Conservation (phyloP, 2,329 filamentous ascomycete species). For the Zasmidium angulare region DNA sequence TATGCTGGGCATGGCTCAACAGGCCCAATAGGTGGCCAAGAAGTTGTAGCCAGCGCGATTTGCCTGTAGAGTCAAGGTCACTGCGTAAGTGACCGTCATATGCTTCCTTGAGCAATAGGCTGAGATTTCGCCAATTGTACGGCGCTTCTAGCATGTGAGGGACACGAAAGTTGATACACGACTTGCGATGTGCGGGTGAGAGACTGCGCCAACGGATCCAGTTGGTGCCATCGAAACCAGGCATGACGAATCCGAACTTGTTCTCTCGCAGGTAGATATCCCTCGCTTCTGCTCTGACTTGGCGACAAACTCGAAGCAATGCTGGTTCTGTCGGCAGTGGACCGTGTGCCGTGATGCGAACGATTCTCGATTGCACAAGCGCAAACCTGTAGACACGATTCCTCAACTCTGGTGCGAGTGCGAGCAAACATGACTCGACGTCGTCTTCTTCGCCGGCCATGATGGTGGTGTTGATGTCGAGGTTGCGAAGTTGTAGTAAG, state of each 20-base stretch:
- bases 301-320: neutral
- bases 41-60: too few relatives aligned
- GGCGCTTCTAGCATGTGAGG: neutral
- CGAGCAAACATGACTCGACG: neutral
- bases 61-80: too few relatives aligned
- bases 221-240: neutral
- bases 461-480: too few relatives aligned
- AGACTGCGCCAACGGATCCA: neutral
- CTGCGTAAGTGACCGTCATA: too few relatives aligned
- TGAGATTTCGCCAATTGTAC: neutral
- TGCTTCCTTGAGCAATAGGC: neutral
- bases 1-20: too few relatives aligned
- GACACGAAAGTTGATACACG: neutral
- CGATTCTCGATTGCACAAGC: neutral
- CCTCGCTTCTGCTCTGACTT: neutral
- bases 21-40: too few relatives aligned
- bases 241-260: neutral
- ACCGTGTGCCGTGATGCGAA: neutral
- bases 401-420: neutral
- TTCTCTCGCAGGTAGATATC: neutral
- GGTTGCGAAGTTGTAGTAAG: too few relatives aligned
- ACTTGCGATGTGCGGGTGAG: neutral
- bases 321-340: neutral
- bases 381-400: neutral
- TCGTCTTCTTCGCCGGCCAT: neutral